phyloP scores from a whole-genome alignment of 2,329 filamentous ascomycete species.

The Fusarium avenaceum region DNA sequence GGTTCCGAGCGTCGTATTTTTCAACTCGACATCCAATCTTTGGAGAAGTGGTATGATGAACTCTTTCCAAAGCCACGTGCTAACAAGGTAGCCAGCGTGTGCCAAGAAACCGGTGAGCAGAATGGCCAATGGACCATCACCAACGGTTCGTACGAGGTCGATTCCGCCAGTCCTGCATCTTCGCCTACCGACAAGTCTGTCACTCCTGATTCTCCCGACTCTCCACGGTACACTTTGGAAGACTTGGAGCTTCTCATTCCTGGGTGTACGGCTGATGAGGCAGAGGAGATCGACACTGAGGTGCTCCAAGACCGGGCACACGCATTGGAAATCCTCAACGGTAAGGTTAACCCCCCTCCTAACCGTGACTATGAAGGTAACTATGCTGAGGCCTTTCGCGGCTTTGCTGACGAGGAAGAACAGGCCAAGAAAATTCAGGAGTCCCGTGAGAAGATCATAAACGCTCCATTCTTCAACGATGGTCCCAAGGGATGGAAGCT shows the following conservation, averaged over 20 bases:
- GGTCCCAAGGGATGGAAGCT: conserved; percentile 27
- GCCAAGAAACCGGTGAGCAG: background rate
- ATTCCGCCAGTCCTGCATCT: background rate
- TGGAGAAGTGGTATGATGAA: conserved; percentile 16
- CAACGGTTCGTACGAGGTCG: conserved; percentile 1
- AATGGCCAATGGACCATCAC: background rate
- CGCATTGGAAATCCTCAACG: conserved; percentile 21
- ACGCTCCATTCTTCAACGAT: background rate
- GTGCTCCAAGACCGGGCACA: conserved; percentile 14
- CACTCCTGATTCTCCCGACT: background rate
- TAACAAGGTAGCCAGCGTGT: background rate
- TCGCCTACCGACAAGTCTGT: background rate
- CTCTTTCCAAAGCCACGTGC: conserved; percentile 4
- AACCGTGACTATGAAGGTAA: conserved; percentile 20
- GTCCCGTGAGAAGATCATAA: background rate
- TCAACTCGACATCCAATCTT: conserved; percentile 22
- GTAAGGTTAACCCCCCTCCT: conserved; percentile 21
- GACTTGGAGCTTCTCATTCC: conserved; percentile 8
- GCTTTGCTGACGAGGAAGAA: background rate
- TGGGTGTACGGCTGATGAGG: background rate
- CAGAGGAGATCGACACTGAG: background rate
- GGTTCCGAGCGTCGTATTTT: conserved; percentile 3
- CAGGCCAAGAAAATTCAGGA: background rate
- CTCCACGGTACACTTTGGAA: background rate
- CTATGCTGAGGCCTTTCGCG: conserved; percentile 1